phyloP scores from a whole-genome alignment of 2,329 filamentous ascomycete species.

The Alternaria sp. region DNA sequence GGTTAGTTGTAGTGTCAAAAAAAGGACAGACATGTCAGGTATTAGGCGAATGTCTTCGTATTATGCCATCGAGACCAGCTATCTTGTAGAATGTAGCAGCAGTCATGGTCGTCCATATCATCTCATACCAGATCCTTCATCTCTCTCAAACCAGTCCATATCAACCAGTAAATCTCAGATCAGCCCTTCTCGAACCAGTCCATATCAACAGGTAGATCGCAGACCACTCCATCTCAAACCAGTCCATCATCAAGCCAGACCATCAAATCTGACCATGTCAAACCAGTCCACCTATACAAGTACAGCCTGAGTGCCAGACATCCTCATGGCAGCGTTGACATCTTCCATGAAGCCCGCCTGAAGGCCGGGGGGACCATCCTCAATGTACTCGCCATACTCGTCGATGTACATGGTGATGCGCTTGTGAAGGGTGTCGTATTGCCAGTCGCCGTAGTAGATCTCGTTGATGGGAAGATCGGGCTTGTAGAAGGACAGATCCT shows the following conservation, averaged over 20 bases:
- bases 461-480: conserved; percentile 14
- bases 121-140: background rate
- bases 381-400: conserved; percentile 27
- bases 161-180: background rate
- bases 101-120: background rate
- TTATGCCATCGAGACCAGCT: background rate
- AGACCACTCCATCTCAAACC: background rate
- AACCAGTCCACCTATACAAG: background rate
- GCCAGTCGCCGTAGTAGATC: conserved; percentile 32
- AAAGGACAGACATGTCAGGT: background rate
- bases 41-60: background rate
- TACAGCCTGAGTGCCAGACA: conserved; percentile 1
- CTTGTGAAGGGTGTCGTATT: conserved; percentile 29
- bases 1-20: background rate
- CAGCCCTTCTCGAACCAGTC: background rate
- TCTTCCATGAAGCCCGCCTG: conserved; percentile 29
- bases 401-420: conserved; percentile 25
- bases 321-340: conserved; percentile 16
- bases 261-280: background rate
- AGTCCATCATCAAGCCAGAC: background rate
- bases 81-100: background rate
- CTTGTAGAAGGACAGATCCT: conserved; percentile 26
- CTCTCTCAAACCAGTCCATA: background rate
- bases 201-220: no score
- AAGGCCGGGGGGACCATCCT: conserved; percentile 20